These are phyloP conservation scores for Botrytis galanthina DNA, from an alignment of 2,329 filamentous ascomycete genomes.

Conservation along the genomic window DNA sequence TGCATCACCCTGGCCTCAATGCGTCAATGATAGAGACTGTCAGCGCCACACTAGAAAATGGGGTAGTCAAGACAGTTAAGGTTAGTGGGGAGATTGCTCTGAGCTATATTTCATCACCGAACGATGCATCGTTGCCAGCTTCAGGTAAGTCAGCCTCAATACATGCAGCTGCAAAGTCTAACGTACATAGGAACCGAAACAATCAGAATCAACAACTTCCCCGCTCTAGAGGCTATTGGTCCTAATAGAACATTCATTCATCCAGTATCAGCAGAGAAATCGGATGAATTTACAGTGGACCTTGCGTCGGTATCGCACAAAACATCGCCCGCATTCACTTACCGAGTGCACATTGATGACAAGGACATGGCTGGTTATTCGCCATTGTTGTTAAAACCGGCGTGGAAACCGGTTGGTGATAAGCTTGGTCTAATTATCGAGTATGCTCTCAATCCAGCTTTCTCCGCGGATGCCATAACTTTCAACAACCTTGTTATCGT, in stretches of 20 bases:
- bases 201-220: slow-evolving; percentile 30
- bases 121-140: slow-evolving; percentile 42
- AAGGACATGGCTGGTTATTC: slow-evolving; percentile 52
- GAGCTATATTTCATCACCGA: slow-evolving; percentile 61
- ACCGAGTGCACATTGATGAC: slow-evolving; percentile 75
- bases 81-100: slow-evolving; percentile 89
- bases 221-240: slow-evolving; percentile 84
- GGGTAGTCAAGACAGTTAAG: slow-evolving; percentile 66
- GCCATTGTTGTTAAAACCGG: slow-evolving; percentile 59
- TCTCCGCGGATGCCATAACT: slow-evolving; percentile 48
- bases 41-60: slow-evolving; percentile 78
- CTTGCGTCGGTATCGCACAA: slow-evolving; percentile 65
- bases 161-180: slow-evolving; percentile 4
- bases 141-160: slow-evolving; percentile 43
- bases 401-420: slow-evolving; percentile 78
- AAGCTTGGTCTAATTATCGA: slow-evolving; percentile 84
- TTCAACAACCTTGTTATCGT: slow-evolving; percentile 75
- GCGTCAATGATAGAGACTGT: slow-evolving; percentile 89
- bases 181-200: slow-evolving; percentile 22
- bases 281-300: slow-evolving; percentile 79
- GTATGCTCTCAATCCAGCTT: slow-evolving; percentile 75
- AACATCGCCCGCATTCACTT: slow-evolving; percentile 84
- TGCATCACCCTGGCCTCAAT: slow-evolving; percentile 76
- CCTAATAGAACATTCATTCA: slow-evolving; percentile 90
- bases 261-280: slow-evolving; percentile 59